Percentiles rank a stretch among this genome's conserved stretches.
Evolutionary conservation across 768 basidiomycete genomes (phyloP).

Genomic region (Grammothele lineata): DNA sequence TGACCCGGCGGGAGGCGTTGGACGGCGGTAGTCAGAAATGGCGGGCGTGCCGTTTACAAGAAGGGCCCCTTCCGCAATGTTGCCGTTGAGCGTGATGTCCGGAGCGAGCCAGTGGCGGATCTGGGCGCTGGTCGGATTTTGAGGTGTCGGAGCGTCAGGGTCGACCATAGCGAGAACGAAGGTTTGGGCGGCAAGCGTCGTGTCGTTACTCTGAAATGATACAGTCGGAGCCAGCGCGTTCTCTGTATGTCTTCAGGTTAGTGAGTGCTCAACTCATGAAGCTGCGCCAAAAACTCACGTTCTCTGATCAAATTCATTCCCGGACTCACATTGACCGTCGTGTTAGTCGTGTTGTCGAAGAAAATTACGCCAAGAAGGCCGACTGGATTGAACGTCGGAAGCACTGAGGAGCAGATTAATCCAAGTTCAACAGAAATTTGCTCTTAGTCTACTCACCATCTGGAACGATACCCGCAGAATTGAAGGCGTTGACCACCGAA

Average conservation of each 20-base stretch:
- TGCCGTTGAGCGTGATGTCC: constrained; percentile 18
- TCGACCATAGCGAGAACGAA: constrained; percentile 31
- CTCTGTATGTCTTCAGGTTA: not conserved
- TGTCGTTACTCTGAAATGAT: constrained; percentile 4
- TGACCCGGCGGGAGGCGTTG: constrained; percentile 29
- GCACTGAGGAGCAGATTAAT: no score
- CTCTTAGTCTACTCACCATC: no score
- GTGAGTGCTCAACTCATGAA: not conserved
- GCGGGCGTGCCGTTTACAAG: constrained; percentile 29
- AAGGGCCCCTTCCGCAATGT: constrained; percentile 8
- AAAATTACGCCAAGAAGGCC: constrained; percentile 14
- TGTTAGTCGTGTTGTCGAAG: constrained; percentile 11
- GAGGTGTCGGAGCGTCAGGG: constrained; percentile 31
- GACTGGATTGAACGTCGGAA: constrained; percentile 13
- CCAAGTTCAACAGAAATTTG: no score
- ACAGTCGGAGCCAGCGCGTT: constrained; percentile 11
- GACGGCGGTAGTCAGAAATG: constrained; percentile 27
- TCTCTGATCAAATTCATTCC: constrained; percentile 14
- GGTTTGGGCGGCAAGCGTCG: constrained; percentile 10
- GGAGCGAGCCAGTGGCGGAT: constrained; percentile 28
- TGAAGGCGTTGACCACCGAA: no score
- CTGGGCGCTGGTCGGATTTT: constrained; percentile 23
- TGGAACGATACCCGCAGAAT: no score
- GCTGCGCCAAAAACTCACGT: not conserved
- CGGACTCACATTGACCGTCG: constrained; percentile 6